Percentiles rank a stretch among this genome's conserved stretches.
phyloP scores from a whole-genome alignment of 192 early-diverging fungal species.

The Coemansia sp. region DNA sequence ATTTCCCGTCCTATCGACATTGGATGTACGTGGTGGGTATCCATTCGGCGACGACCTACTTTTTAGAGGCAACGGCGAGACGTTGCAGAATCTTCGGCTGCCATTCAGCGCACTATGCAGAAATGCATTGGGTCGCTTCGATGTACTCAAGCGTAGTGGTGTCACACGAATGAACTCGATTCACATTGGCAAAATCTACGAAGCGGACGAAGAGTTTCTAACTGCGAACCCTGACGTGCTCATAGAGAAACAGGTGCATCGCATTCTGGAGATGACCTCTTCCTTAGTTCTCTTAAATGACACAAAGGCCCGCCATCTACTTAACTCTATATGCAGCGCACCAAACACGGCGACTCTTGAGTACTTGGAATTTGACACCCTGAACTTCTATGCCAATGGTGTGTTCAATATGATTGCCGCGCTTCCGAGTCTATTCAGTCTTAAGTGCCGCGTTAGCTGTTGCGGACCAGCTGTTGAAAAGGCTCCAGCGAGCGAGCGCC shows the following conservation, averaged over 20 bases:
- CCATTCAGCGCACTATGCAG: not conserved
- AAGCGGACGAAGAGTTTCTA: not conserved
- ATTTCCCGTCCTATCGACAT: not conserved
- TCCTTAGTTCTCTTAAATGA: not conserved
- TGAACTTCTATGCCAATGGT: not conserved
- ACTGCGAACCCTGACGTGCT: not conserved
- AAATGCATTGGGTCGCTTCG: not conserved
- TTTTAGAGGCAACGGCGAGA: not conserved
- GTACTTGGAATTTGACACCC: not conserved
- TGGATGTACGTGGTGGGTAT: not conserved
- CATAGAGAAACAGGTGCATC: not conserved
- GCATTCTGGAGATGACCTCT: not conserved
- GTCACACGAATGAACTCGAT: not conserved
- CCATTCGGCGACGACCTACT: constrained; percentile 2
- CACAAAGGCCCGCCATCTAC: not conserved
- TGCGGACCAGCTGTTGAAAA: not conserved
- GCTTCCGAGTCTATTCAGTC: not conserved
- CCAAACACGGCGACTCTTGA: not conserved
- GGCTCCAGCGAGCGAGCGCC: not conserved
- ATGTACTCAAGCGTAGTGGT: not conserved
- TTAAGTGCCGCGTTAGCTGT: not conserved
- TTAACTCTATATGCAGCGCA: not conserved
- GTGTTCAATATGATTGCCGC: not conserved
- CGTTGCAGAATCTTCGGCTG: not conserved
- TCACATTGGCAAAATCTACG: not conserved